Evolutionary conservation across 1,284 basidiomycete species (phyloP), one percentile per base, ranked within the genome.

Genomic region (Polyporus tsugae): DNA sequence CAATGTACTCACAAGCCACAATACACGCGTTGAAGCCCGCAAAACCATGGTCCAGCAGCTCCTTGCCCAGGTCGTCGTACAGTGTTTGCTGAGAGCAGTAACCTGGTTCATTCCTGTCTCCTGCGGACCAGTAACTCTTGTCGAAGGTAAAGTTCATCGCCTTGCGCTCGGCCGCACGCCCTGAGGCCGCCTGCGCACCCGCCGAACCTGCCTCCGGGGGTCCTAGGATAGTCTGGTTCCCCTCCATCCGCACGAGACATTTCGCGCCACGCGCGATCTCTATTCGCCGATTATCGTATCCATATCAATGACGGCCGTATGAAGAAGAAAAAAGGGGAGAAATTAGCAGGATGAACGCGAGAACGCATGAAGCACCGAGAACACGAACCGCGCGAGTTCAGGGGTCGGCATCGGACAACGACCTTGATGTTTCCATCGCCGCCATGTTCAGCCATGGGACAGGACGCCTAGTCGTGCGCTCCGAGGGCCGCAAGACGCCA

Each of bases 11-110:
- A 98, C 95, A 97, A 80, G 96, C 96, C 80, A 98, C 86, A 81
- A 98, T 97, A 87, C 95, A 97, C 64, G 96, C 95, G 85, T 99
- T 99, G 84, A 98, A 99, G 33, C 97, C 98, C 60, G 94, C 85
- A 82, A 99, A 99, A 57, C 95, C 92, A 80, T 99, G 97, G 79
- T 99, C 94, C 75, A 99, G 85, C 63, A 99, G 82, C 77, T 99
- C 97, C 80, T 94, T 92, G 58, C 98, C 98, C 42, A 99, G 82
- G 84, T 99, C 97, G 74, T 97, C 91, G 80, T 96, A 99, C 68
- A 99, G 84, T 0, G 96, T 98, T 79, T 96, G 91, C 78, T 98
- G 96, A 7, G 93, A 95, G 74, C 95, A 97, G 77, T 98, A 98
- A 15, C 85, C 84, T 0, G 94, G 92, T 66, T 97, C 96, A 76